Base-by-base conservation (phyloP, 805 yeast genomes). In the Suhomyces tanzawaensis region DNA sequence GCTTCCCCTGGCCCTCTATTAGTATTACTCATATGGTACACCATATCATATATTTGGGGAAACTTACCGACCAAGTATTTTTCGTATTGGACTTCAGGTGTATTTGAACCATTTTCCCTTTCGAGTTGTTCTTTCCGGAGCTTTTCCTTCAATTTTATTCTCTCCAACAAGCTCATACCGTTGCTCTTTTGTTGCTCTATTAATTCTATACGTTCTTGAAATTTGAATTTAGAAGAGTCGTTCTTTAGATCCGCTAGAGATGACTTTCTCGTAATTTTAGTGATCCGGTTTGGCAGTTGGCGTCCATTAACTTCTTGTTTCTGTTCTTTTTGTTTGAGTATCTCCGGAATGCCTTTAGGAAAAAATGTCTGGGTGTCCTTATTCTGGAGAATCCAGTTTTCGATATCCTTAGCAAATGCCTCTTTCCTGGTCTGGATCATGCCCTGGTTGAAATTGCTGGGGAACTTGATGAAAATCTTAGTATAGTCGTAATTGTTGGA, bases 81-180 rank as follows among this genome's bases (percentile, higher is more conserved):
- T 7, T 54, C 30, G 39, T 60, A 52, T 24, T 49, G 50, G 19
- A 41, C 39, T 29, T 56, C 53, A 0, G 66, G 60, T 6, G 43
- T 42, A 19, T 18, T 29, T 14, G 18, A 15, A 9, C 19, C 28
- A 9, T 11, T 8, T 7, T 51, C 47, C 11, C 22, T 19, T 9
- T 39, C 26, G 17, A 19, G 26, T 14, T 37, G 26, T 1, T 37
- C 40, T 5, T 44, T 32, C 13, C 37, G 51, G 12, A 41, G 46
- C 15, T 49, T 47, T 39, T 72, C 74, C 45, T 64, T 69, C 29
- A 49, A 39, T 36, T 55, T 58, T 33, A 71, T 67, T 31, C 76
- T 52, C 29, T 72, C 71, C 9, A 71, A 42, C 4, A 72, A 46
- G 1, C 69, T 52, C 7, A 60, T 46, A 1, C 71, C 71, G 14